These are phyloP conservation scores for Syncephalastrum sp. DNA, from an alignment of 371 early-diverging fungal genomes.

Conservation along the genomic window DNA sequence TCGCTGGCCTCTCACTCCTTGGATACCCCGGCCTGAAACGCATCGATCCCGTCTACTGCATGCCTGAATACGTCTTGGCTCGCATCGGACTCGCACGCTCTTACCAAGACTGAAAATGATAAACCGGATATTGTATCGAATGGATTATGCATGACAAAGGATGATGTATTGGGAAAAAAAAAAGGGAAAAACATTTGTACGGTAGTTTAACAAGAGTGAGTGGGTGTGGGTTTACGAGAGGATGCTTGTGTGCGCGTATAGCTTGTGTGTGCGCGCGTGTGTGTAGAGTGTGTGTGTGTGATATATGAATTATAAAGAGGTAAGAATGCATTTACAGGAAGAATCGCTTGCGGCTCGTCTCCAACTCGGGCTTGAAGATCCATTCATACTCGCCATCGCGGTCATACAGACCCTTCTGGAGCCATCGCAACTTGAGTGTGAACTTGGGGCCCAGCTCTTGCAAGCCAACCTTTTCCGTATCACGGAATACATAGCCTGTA, in stretches of 20 bases:
- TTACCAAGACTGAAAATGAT: not conserved
- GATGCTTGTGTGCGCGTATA: too few species aligned
- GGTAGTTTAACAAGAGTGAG: too few species aligned
- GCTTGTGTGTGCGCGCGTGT: too few species aligned
- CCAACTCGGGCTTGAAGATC: constrained; percentile 88
- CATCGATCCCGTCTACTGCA: constrained; percentile 93
- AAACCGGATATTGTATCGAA: not conserved
- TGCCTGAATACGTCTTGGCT: constrained; percentile 76
- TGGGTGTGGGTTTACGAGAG: too few species aligned
- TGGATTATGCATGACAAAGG: too few species aligned
- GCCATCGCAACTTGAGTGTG: constrained; percentile 90
- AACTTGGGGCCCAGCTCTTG: constrained; percentile 98
- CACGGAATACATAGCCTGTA: constrained; percentile 78
- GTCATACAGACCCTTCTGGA: constrained; percentile 94
- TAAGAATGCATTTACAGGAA: constrained; percentile 55
- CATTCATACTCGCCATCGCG: constrained; percentile 94
- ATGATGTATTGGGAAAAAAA: too few species aligned
- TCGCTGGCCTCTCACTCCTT: constrained; percentile 87
- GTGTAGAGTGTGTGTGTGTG: not conserved
- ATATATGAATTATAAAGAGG: constrained; percentile 8
- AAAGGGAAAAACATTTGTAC: too few species aligned
- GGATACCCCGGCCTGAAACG: constrained; percentile 71
- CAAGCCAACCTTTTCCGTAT: constrained; percentile 85
- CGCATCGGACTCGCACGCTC: constrained; percentile 50
- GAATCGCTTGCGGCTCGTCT: constrained; percentile 82